Base-by-base conservation (phyloP, 2,329 filamentous ascomycete genomes). In the Alternaria arborescens region DNA sequence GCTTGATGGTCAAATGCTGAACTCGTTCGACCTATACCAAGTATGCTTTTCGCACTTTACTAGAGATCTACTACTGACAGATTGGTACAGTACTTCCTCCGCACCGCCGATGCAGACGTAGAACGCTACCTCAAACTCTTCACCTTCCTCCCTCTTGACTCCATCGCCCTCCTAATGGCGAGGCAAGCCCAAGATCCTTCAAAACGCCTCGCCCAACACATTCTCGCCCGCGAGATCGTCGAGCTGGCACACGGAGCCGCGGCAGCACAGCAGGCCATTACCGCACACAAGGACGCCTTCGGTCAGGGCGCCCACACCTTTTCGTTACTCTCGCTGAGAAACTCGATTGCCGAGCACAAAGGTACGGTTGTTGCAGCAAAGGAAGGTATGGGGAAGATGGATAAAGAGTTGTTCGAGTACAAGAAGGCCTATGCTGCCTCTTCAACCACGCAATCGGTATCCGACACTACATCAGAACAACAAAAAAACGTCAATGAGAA, bases 121-220 rank as follows among this genome's bases (percentile, higher is more conserved):
- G 91, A 93, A 78, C 86, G 84, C 32, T 90, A 97, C 64, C 84
- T 99, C 41, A 94, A 92, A 74, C 86, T 97, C 22, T 93, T 99
- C 76, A 99, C 95, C 0, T 97, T 99, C 75, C 79, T 97, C 38
- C 91, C 94, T 0, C 70, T 91, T 2, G 73, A 84, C 8, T 78
- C 87, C n/a, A 96, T 99, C 66, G 74, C 83, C 3, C 71, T 82
- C 14, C 78, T 91, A 53, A 91, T 98, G 86, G 77, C 82, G 32
- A 77, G 89, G 63, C 94, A 98, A 68, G 79, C 78, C 8, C 65
- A 83, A 28, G 86, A 94, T 57, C 91, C 91, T 0, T 85, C 88
- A 1, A 88, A 89, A 78, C 88, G 95, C 30, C 76, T 88, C 57
- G 93, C 94, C 3, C 94, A 99, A 70, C 94, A 97, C 73, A 81